Percentiles rank a stretch among this genome's conserved stretches.
phyloP scores from a whole-genome alignment of 2,329 filamentous ascomycete species.

The Diaporthe vexans region DNA sequence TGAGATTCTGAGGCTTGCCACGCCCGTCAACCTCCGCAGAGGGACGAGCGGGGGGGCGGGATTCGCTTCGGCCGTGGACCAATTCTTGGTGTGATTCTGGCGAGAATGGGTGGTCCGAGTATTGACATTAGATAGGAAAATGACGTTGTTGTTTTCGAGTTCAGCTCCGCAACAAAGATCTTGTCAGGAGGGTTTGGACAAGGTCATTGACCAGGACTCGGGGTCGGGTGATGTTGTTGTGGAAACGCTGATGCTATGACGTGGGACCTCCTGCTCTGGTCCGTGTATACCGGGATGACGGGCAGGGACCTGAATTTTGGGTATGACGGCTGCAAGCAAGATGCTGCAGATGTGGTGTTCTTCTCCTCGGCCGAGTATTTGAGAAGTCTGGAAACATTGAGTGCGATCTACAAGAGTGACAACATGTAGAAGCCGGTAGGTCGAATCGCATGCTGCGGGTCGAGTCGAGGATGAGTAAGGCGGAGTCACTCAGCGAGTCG shows the following conservation, averaged over 20 bases:
- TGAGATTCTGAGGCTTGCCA: constrained; percentile 49
- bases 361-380: constrained; percentile 6
- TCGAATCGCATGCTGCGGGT: constrained; percentile 26
- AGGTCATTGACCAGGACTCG: constrained; percentile 14
- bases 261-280: constrained; percentile 17
- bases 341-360: constrained; percentile 23
- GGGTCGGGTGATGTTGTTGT: neutral
- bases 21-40: constrained; percentile 72
- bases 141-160: constrained; percentile 4
- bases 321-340: constrained; percentile 25
- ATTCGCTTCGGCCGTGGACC: constrained; percentile 46
- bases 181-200: constrained; percentile 9
- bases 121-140: neutral
- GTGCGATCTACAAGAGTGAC: constrained; percentile 24
- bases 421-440: constrained; percentile 5
- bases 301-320: neutral
- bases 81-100: constrained; percentile 6
- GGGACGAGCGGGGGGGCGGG: constrained; percentile 67
- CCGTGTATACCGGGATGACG: neutral
- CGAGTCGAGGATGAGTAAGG: constrained; percentile 13
- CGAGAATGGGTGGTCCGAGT: neutral
- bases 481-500: neutral
- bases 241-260: constrained; percentile 35
- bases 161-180: constrained; percentile 18
- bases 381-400: constrained; percentile 34